These are phyloP conservation scores for Pseudozyma sp. DNA, from an alignment of 1,284 basidiomycete species.

Conservation along the genomic window DNA sequence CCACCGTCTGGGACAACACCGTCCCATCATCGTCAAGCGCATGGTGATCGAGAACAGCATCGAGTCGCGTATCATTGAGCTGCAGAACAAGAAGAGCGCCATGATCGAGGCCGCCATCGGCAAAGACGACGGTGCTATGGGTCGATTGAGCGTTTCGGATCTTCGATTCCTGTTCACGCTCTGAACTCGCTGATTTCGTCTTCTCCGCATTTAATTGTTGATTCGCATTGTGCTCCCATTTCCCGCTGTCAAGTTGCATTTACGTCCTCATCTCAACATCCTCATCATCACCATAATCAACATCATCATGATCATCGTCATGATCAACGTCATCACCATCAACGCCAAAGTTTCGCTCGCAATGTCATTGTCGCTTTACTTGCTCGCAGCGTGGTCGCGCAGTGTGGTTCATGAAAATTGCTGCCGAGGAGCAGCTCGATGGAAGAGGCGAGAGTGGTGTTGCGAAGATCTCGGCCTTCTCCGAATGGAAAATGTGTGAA, in stretches of 20 bases:
- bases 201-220: not conserved
- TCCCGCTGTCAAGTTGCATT: not conserved
- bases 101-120: slow-evolving; percentile 69
- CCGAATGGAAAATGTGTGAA: slow-evolving; percentile 4
- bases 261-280: no score
- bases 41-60: slow-evolving; percentile 96
- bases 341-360: no score
- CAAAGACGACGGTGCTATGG: slow-evolving; percentile 67
- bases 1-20: slow-evolving; percentile 88
- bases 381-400: not conserved
- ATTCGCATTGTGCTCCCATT: not conserved
- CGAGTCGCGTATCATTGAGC: slow-evolving; percentile 86
- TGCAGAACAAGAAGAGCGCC: slow-evolving; percentile 89
- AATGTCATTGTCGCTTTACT: slow-evolving; percentile 1
- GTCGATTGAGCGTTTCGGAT: slow-evolving; percentile 65
- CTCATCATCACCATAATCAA: no score
- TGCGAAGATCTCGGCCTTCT: slow-evolving; percentile 15
- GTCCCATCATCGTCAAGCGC: slow-evolving; percentile 92
- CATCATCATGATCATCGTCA: not conserved
- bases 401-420: no score
- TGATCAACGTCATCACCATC: no score
- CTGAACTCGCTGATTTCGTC: slow-evolving; percentile 16
- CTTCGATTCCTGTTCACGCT: slow-evolving; percentile 65
- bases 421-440: no score
- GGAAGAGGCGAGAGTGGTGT: no score